Percentiles rank a stretch among this genome's conserved stretches.
Evolutionary conservation across 257 asterid species (phyloP).

Genomic region (Salvia miltiorrhiza): DNA sequence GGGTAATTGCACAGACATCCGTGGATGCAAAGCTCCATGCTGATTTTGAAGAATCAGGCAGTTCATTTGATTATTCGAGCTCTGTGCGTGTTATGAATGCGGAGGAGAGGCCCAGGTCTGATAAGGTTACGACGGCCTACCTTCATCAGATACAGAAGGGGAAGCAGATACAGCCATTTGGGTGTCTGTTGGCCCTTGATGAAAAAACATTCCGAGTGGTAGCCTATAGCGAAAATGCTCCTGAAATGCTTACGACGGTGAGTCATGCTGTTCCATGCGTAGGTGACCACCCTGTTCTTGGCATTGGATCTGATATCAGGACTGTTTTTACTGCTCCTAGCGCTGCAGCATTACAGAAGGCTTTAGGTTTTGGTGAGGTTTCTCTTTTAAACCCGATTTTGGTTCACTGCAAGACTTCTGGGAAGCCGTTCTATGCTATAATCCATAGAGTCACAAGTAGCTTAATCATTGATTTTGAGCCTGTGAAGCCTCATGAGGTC

Average conservation of each 20-base stretch:
- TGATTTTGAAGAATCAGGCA: conserved; percentile 77
- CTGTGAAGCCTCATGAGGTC: conserved; percentile 91
- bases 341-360: conserved; percentile 75
- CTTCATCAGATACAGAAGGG: conserved; percentile 88
- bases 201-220: conserved; percentile 71
- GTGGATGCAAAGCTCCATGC: conserved; percentile 81
- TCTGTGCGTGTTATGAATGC: conserved; percentile 46
- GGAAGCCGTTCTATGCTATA: conserved; percentile 94
- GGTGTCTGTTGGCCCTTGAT: conserved; percentile 79
- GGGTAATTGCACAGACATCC: conserved; percentile 75
- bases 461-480: conserved; percentile 88
- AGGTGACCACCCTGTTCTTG: conserved; percentile 71
- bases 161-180: conserved; percentile 75
- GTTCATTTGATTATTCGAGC: conserved; percentile 79
- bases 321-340: conserved; percentile 81
- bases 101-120: conserved; percentile 41
- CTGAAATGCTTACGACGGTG: conserved; percentile 85
- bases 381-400: conserved; percentile 78
- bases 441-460: conserved; percentile 88
- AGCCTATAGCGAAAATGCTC: conserved; percentile 84
- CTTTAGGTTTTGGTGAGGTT: conserved; percentile 88
- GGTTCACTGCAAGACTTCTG: conserved; percentile 91
- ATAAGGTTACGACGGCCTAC: conserved; percentile 68
- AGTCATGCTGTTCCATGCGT: conserved; percentile 86
- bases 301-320: conserved; percentile 67